These are phyloP conservation scores for Curvularia eragrostidis DNA, from an alignment of 2,329 filamentous ascomycete species.

Conservation along the genomic window DNA sequence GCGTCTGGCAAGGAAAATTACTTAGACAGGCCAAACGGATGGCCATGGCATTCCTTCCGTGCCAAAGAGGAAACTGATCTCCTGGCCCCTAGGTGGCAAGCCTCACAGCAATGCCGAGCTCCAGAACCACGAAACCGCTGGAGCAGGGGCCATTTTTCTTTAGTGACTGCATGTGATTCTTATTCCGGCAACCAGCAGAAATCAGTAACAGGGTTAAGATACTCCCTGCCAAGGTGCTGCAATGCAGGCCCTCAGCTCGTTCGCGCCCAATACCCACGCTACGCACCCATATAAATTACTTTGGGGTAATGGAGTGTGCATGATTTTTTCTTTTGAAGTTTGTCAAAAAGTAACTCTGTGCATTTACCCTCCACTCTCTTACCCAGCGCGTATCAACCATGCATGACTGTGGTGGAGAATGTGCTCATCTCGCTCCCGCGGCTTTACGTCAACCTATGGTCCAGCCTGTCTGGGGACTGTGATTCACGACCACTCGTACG, in stretches of 20 bases:
- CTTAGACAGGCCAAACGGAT: not conserved
- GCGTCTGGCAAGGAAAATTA: not conserved
- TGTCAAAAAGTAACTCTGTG: not conserved
- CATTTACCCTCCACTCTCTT: not conserved
- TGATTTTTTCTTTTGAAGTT: not conserved
- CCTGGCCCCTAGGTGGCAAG: not conserved
- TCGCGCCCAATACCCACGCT: not conserved
- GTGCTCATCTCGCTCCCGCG: conserved; percentile 9
- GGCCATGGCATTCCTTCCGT: conserved; percentile 2
- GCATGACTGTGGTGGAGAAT: conserved; percentile 7
- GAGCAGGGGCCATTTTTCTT: not conserved
- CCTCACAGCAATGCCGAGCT: not conserved
- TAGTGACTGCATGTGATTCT: not conserved
- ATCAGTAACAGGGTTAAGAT: not conserved
- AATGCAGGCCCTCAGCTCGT: not conserved
- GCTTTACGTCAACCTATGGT: not conserved
- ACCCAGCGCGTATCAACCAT: not conserved
- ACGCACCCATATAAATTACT: not conserved
- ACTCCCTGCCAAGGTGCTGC: not conserved
- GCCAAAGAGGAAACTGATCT: conserved; percentile 3
- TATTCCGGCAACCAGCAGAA: not conserved
- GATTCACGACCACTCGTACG: not conserved
- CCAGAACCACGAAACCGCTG: not conserved
- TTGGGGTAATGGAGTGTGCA: not conserved
- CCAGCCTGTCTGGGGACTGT: not conserved